Conservation (phyloP, 148 eudicot species). For the Vaccinium vitisidaea region DNA sequence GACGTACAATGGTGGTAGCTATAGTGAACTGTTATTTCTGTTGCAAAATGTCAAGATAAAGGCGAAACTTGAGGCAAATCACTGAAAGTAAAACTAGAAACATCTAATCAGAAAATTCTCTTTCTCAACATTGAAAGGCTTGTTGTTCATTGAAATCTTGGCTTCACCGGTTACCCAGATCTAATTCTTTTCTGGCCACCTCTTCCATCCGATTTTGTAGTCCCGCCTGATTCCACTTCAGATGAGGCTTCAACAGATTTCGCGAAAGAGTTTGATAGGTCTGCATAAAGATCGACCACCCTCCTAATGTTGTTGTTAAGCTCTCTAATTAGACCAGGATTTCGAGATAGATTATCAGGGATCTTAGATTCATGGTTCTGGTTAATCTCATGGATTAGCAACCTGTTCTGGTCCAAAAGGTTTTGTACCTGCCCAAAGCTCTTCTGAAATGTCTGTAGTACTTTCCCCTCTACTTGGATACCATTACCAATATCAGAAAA, state of each 20-base stretch:
- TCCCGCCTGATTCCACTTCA: conserved; percentile 36
- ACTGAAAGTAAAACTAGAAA: not conserved
- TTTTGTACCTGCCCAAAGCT: conserved; percentile 44
- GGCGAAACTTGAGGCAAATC: not conserved
- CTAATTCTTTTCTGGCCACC: conserved; percentile 39
- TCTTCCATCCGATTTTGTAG: conserved; percentile 36
- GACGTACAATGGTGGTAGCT: conserved; percentile 7
- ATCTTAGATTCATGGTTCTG: conserved; percentile 48
- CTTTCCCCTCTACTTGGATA: conserved; percentile 38
- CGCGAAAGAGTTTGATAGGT: conserved; percentile 33
- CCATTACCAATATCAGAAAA: conserved; percentile 34
- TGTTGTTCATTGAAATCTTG: not conserved
- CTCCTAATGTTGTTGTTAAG: conserved; percentile 47
- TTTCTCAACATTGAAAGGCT: not conserved
- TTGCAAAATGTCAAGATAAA: not conserved
- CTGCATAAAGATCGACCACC: conserved; percentile 42
- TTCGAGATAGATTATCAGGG: conserved; percentile 42
- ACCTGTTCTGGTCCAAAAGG: conserved; percentile 46
- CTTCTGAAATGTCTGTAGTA: conserved; percentile 41
- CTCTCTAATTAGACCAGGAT: conserved; percentile 45
- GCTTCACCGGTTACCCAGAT: conserved; percentile 23
- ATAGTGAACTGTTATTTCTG: conserved; percentile 13
- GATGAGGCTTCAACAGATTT: conserved; percentile 41
- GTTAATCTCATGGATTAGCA: conserved; percentile 45
- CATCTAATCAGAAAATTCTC: not conserved